Evolutionary conservation across 2,329 filamentous ascomycete species (phyloP).

Genomic region (Calonectria naviculata): DNA sequence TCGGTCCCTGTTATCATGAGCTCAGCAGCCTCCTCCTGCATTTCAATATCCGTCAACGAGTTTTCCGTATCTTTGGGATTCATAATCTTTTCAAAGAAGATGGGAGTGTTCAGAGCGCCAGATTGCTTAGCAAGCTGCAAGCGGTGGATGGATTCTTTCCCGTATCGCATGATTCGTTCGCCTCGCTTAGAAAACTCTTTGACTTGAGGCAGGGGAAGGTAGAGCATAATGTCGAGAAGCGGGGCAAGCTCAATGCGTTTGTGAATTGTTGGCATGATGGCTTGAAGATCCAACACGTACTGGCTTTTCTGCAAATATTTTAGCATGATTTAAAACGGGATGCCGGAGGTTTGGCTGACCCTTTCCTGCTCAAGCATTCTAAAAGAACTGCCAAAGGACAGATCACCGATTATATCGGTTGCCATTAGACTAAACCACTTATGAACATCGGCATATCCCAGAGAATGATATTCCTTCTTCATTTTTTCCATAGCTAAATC

Average conservation of each 20-base stretch:
- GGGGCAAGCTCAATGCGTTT: slow-evolving; percentile 1
- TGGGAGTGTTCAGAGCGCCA: neutral
- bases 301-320: neutral
- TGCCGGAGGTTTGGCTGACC: neutral
- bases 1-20: slow-evolving; percentile 1
- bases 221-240: neutral
- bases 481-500: neutral
- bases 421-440: slow-evolving; percentile 9
- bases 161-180: neutral
- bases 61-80: neutral
- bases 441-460: neutral
- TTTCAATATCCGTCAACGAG: neutral
- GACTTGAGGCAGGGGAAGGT: neutral
- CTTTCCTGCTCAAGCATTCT: slow-evolving; percentile 9
- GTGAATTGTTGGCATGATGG: neutral
- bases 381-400: slow-evolving; percentile 4
- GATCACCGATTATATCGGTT: slow-evolving; percentile 5
- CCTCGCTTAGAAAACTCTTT: neutral
- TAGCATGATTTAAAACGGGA: neutral
- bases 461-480: neutral
- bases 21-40: neutral
- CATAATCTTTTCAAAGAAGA: slow-evolving; percentile 10
- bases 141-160: slow-evolving; percentile 5
- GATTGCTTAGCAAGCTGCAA: neutral
- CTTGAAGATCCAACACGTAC: slow-evolving; percentile 2